These are phyloP conservation scores for Hymenoscyphus repandus DNA, from an alignment of 2,329 filamentous ascomycete genomes.

Conservation along the genomic window DNA sequence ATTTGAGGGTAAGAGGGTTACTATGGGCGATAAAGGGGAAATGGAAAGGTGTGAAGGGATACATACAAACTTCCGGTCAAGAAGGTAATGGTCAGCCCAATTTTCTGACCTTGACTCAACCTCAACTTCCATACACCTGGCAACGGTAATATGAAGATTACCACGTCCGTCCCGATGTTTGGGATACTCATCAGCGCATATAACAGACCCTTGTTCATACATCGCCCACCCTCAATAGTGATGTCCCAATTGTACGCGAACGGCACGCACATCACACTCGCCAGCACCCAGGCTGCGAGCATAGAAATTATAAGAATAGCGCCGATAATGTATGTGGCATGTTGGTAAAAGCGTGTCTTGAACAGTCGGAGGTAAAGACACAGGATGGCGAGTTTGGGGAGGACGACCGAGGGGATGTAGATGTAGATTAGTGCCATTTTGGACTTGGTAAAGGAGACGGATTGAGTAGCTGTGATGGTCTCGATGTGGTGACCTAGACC, in stretches of 20 bases:
- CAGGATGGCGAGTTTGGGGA: constrained; percentile 4
- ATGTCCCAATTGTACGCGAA: constrained; percentile 5
- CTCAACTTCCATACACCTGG: constrained; percentile 42
- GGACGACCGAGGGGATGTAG: not conserved
- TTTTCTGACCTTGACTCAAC: constrained; percentile 36
- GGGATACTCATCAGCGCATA: constrained; percentile 46
- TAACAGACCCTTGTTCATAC: constrained; percentile 41
- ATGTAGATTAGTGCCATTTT: constrained; percentile 1
- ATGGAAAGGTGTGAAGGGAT: too few relatives aligned
- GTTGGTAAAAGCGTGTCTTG: not conserved
- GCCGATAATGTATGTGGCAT: not conserved
- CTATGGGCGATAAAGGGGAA: not conserved
- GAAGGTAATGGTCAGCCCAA: constrained; percentile 41
- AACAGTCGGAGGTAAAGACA: constrained; percentile 4
- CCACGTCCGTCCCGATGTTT: constrained; percentile 41
- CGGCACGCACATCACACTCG: not conserved
- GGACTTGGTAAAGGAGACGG: not conserved
- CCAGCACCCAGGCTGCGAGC: not conserved
- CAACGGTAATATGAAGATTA: constrained; percentile 40
- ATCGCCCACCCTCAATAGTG: constrained; percentile 2
- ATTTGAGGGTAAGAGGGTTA: too few relatives aligned
- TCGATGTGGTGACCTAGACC: constrained; percentile 1
- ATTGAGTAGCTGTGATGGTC: not conserved
- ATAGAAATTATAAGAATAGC: not conserved
- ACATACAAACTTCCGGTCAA: constrained; percentile 39